phyloP scores from a whole-genome alignment of 2,329 filamentous ascomycete genomes.

The Lanzia echinophila region DNA sequence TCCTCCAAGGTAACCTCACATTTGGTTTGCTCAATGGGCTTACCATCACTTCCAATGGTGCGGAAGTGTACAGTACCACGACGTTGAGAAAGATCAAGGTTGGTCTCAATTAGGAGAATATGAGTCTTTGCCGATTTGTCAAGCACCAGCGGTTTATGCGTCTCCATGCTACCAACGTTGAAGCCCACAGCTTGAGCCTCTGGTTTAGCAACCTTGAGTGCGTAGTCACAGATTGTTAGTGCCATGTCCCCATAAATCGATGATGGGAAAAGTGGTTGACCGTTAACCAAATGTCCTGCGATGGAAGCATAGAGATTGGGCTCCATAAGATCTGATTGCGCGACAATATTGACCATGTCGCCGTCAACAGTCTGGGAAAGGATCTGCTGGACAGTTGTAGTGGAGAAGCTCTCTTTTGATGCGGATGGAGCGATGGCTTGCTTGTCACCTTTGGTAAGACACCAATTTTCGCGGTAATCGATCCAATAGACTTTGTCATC shows the following conservation, averaged over 20 bases:
- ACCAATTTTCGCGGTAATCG: constrained; percentile 59
- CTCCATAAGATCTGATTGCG: constrained; percentile 48
- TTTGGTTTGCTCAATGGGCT: constrained; percentile 10
- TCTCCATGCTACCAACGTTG: constrained; percentile 61
- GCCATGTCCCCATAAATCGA: constrained; percentile 54
- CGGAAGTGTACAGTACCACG: constrained; percentile 13
- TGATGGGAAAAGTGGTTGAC: constrained; percentile 42
- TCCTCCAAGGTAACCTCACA: constrained; percentile 9
- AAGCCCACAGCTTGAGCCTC: constrained; percentile 35
- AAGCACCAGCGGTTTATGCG: constrained; percentile 62
- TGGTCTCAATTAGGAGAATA: constrained; percentile 16
- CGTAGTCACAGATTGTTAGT: constrained; percentile 49
- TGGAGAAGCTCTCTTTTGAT: constrained; percentile 42
- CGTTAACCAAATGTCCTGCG: constrained; percentile 51
- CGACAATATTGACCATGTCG: constrained; percentile 42
- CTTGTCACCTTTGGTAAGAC: constrained; percentile 56
- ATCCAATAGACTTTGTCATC: constrained; percentile 63
- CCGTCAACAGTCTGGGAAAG: constrained; percentile 44
- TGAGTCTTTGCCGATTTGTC: constrained; percentile 9
- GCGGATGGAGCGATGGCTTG: constrained; percentile 46
- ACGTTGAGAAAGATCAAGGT: constrained; percentile 13
- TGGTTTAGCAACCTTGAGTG: constrained; percentile 36
- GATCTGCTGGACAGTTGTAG: constrained; percentile 33
- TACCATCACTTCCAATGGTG: constrained; percentile 11
- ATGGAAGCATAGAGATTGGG: constrained; percentile 32